Percentiles rank a stretch among this genome's conserved stretches.
Conservation (phyloP, 495 filamentous ascomycete genomes). For the Tirmania nivea region DNA sequence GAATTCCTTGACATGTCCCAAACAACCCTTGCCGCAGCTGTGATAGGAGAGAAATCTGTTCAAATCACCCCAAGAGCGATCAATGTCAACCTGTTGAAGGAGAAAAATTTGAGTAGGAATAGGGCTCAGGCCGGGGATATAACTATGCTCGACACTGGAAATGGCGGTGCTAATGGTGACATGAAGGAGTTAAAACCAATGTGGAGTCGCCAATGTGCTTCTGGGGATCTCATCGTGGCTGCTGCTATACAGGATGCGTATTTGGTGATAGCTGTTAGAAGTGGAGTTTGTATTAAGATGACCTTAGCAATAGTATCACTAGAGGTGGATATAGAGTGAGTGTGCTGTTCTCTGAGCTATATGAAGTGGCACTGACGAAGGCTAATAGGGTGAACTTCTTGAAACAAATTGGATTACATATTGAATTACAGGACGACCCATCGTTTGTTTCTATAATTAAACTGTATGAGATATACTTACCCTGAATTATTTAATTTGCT, state of each 20-base stretch:
- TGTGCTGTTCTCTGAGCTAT: constrained; percentile 2
- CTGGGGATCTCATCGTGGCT: constrained; percentile 14
- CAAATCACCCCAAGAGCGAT: constrained; percentile 15
- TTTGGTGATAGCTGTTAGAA: constrained; percentile 12
- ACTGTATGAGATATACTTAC: constrained; percentile 8
- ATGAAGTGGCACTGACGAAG: background rate
- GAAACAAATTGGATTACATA: constrained; percentile 9
- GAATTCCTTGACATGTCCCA: constrained; percentile 11
- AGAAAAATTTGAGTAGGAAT: constrained; percentile 3
- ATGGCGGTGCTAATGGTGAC: background rate
- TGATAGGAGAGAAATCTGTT: constrained; percentile 9
- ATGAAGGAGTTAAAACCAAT: background rate
- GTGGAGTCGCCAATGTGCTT: constrained; percentile 10
- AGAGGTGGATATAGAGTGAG: constrained; percentile 3
- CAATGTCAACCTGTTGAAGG: constrained; percentile 8
- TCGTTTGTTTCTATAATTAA: constrained; percentile 15
- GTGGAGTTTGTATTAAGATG: constrained; percentile 9
- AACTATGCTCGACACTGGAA: constrained; percentile 5
- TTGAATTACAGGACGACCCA: constrained; percentile 12
- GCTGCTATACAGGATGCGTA: constrained; percentile 9
- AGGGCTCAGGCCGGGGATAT: constrained; percentile 7
- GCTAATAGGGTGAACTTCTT: constrained; percentile 13
- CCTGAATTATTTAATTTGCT: background rate
- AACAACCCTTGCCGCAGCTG: constrained; percentile 16
- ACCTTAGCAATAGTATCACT: constrained; percentile 8